Evolutionary conservation across 2,329 filamentous ascomycete species (phyloP).

Genomic region (Trichoderma simmonsii): DNA sequence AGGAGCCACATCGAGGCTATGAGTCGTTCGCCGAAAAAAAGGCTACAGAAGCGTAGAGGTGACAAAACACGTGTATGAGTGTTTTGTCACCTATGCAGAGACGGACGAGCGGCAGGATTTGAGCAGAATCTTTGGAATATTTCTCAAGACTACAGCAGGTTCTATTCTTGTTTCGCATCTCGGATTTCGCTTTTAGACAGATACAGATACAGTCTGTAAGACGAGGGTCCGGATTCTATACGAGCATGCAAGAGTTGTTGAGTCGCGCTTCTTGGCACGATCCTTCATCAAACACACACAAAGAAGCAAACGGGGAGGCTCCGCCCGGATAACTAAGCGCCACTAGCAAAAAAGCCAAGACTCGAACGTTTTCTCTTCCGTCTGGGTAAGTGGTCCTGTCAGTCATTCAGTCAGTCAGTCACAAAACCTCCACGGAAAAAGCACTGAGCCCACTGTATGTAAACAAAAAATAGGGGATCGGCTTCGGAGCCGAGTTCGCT

Average conservation of each 20-base stretch:
- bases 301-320: not conserved
- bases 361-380: not conserved
- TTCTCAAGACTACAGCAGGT: too few relatives aligned
- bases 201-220: not conserved
- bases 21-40: not conserved
- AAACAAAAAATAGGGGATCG: not conserved
- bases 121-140: not conserved
- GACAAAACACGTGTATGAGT: not conserved
- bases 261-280: not conserved
- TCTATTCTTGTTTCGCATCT: not conserved
- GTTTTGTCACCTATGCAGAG: not conserved
- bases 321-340: not conserved
- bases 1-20: not conserved
- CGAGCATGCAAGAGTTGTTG: not conserved
- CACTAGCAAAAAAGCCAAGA: not conserved
- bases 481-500: not conserved
- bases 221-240: not conserved
- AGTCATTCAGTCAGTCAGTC: not conserved
- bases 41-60: not conserved
- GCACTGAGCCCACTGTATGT: not conserved
- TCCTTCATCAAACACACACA: not conserved
- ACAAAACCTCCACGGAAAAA: not conserved
- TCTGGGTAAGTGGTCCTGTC: not conserved
- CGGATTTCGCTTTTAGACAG: not conserved
- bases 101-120: not conserved